Evolutionary conservation across 495 filamentous ascomycete species (phyloP).

Genomic region (Aspergillus leporis): DNA sequence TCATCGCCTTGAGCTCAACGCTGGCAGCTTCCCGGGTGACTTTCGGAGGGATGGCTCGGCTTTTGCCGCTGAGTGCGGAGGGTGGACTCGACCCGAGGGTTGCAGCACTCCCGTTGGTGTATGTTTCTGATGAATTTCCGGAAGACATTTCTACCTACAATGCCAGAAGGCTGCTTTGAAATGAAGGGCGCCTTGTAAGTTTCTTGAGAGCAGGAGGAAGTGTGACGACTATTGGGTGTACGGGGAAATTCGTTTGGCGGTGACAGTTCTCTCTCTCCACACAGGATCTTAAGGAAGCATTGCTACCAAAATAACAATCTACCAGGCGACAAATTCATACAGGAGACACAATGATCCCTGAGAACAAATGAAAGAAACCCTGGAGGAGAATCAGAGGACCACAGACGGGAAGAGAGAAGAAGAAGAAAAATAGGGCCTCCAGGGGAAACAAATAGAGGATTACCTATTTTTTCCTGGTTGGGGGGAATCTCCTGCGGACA

Average conservation of each 20-base stretch:
- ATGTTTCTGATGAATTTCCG: conserved; percentile 28
- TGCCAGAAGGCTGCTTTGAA: not conserved
- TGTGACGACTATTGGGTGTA: conserved; percentile 8
- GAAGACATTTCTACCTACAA: conserved; percentile 27
- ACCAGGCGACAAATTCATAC: not conserved
- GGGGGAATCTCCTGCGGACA: conserved; percentile 6
- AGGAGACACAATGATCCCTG: not conserved
- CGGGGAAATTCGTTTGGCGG: conserved; percentile 15
- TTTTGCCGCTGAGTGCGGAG: conserved; percentile 52
- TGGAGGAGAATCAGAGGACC: not conserved
- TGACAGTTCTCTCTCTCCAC: conserved; percentile 7
- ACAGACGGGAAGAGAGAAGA: not conserved
- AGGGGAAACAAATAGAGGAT: not conserved
- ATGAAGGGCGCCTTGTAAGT: not conserved
- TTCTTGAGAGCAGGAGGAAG: not conserved
- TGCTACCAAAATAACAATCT: conserved; percentile 12
- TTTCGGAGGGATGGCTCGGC: conserved; percentile 57
- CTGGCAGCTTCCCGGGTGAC: conserved; percentile 52
- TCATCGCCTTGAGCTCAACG: conserved; percentile 70
- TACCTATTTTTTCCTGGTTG: conserved; percentile 4
- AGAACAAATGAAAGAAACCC: conserved; percentile 5
- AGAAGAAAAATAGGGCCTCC: conserved; percentile 6
- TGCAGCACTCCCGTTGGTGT: conserved; percentile 28
- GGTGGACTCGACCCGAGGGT: conserved; percentile 29
- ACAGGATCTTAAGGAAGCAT: conserved; percentile 16